Base-by-base conservation (phyloP, 352 stramenopile genomes). In the Pythium oligandrum region DNA sequence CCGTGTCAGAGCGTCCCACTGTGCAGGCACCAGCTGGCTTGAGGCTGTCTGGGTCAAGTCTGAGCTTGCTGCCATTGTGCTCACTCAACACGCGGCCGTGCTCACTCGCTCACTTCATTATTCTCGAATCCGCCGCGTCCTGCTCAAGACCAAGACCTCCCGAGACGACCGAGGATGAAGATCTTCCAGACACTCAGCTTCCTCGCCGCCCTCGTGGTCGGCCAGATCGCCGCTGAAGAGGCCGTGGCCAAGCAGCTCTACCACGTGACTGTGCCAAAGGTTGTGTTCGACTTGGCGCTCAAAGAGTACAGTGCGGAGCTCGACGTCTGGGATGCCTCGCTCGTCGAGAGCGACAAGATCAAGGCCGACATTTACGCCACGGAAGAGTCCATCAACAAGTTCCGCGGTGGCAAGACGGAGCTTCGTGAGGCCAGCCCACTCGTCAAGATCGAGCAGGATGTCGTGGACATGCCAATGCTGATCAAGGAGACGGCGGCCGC, bases 211-310 rank as follows among this genome's bases (percentile, higher is more conserved):
- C 48, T 64, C 30, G 47, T 56, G 37, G 46, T 42, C 4, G 58
- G 50, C 38, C 54, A 64, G 36, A 45, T 51, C 43, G 46, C 44
- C n/a, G 63, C 63, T 10, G 33, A 67, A 11, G 55, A 68, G 26
- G 58, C 45, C 31, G 57, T 34, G 1, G 55, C 44, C 37, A 68
- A 71, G 64, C 59, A 71, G 39, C 64, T 68, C 40, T 71, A 57
- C 55, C 64, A 71, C 52, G 64, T 71, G 4, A 71, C 54, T 3
- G 54, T 65, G 38, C 55, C 64, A 38, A 71, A 68, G 59, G 39
- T 31, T 12, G 52, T 68, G n/a, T 59, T 61, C 33, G 59, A 66
- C 44, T 44, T 53, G 30, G 59, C 53, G 42, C 59, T 53, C 26
- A 50, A 48, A 47, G 43, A 53, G 43, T 66, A 61, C 38, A 52